Evolutionary conservation across 208 protist species (phyloP), one percentile per base, ranked within the genome.

Genomic region (Tetramitus jugosus): DNA sequence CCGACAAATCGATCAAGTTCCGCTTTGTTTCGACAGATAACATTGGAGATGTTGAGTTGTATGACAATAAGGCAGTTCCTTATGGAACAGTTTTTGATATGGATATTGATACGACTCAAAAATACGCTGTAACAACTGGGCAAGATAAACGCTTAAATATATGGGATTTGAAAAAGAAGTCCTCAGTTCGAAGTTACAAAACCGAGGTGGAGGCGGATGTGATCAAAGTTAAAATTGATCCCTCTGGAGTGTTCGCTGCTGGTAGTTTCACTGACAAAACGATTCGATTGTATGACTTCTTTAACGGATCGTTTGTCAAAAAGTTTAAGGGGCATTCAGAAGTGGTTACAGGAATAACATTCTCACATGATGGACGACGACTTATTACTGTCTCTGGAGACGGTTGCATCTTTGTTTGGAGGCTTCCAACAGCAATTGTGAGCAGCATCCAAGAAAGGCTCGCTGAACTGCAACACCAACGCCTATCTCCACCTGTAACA

Each of bases 341-440:
- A 6, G 42, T 79, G 33, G 52, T 81, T 7, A 81, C 78, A 26
- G 26, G n/a, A 64, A 33, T 79, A n/a, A 31, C 3, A 10, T 81
- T 81, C 45, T 52, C 69, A 17, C 37, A 3, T 31, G 75, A 80
- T 43, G 29, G 79, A 4, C 64, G 49, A 7, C 62, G 79, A 60
- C 26, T 80, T 10, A 60, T 82, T 49, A 53, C 79, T 3, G 76
- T 81, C 23, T 82, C 79, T 31, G 74, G 39, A 3, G 79, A 82
- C 46, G 76, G 79, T 33, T 82, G 79, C 76, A 78, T 82, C 13
- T 82, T 82, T 56, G 42, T 79, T 33, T 82, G 79, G 79, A 56
- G n/a, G 8, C 2, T 31, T 81, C 20, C 29, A 23, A 20, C 29
- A 3, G 7, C 26, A 40, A 26, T 80, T 6, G 17, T 60, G 0